phyloP scores from a whole-genome alignment of 345 rosid species.

The Gossypium mustelinum region DNA sequence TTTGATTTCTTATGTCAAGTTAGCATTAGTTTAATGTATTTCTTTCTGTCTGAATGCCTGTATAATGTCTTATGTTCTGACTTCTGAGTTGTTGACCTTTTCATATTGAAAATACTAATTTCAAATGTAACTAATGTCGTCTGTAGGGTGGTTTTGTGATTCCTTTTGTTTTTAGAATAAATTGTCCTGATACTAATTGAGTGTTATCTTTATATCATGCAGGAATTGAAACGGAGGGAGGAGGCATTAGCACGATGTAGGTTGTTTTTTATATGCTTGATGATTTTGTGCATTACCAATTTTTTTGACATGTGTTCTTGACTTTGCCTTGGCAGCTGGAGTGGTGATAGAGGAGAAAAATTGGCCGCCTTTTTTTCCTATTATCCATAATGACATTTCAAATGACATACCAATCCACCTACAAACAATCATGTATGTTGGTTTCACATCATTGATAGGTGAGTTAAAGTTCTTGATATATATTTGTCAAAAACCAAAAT shows the following conservation, averaged over 20 bases:
- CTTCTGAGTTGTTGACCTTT: not conserved
- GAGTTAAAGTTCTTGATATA: slow-evolving; percentile 17
- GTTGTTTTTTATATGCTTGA: slow-evolving; percentile 2
- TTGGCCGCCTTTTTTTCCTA: slow-evolving; percentile 91
- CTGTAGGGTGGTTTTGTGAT: not conserved
- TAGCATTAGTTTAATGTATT: not conserved
- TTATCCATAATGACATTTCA: slow-evolving; percentile 92
- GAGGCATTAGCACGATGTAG: slow-evolving; percentile 72
- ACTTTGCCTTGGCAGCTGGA: slow-evolving; percentile 67
- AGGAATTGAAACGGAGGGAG: slow-evolving; percentile 88
- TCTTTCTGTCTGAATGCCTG: not conserved
- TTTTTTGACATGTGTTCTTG: slow-evolving; percentile 15
- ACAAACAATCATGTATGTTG: slow-evolving; percentile 77
- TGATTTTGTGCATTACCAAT: not conserved
- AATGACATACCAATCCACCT: slow-evolving; percentile 93
- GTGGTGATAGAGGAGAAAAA: slow-evolving; percentile 88
- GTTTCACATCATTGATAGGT: slow-evolving; percentile 90
- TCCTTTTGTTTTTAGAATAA: slow-evolving; percentile 8
- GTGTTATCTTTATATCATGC: slow-evolving; percentile 21
- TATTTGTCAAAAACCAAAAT: not conserved
- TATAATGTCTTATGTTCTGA: not conserved
- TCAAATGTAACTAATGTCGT: not conserved
- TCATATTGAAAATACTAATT: not conserved
- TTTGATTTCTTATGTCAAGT: not conserved
- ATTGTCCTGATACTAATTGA: not conserved